Conservation (phyloP, 495 filamentous ascomycete genomes). For the Podospora didyma region DNA sequence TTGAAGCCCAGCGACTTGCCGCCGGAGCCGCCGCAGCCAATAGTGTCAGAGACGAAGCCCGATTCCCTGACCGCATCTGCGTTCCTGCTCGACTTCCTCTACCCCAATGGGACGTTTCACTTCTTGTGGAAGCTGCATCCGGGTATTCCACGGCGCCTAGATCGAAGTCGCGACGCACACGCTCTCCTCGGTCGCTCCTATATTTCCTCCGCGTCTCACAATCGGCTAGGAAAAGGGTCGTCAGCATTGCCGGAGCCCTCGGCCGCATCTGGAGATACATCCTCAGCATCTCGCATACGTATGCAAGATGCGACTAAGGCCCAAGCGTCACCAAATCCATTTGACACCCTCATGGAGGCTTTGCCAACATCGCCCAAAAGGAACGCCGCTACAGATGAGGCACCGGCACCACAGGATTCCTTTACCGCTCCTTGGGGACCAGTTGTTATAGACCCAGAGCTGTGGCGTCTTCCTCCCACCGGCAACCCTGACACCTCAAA, state of each 20-base stretch:
- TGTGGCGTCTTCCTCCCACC: no score
- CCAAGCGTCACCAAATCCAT: no score
- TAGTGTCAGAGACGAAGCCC: slow-evolving; percentile 10
- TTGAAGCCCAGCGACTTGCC: slow-evolving; percentile 2
- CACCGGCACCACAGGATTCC: no score
- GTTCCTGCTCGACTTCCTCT: slow-evolving; percentile 60
- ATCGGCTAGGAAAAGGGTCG: neutral
- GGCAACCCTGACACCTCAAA: neutral
- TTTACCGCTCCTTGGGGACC: no score
- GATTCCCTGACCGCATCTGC: slow-evolving; percentile 34
- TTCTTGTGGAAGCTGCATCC: slow-evolving; percentile 38
- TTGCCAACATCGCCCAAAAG: no score
- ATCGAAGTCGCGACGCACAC: neutral
- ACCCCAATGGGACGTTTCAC: slow-evolving; percentile 51
- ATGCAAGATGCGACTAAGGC: no score
- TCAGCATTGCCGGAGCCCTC: no score
- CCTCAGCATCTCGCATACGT: no score
- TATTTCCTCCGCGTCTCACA: slow-evolving; percentile 11
- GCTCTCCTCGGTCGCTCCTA: slow-evolving; percentile 12
- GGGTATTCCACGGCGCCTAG: slow-evolving; percentile 10
- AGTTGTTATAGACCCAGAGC: no score
- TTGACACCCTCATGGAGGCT: no score
- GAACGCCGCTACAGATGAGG: no score
- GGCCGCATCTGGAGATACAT: no score
- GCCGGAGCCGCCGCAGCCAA: slow-evolving; percentile 9